Evolutionary conservation across 1,284 basidiomycete genomes (phyloP).

Genomic region (Inonotus obliquus): DNA sequence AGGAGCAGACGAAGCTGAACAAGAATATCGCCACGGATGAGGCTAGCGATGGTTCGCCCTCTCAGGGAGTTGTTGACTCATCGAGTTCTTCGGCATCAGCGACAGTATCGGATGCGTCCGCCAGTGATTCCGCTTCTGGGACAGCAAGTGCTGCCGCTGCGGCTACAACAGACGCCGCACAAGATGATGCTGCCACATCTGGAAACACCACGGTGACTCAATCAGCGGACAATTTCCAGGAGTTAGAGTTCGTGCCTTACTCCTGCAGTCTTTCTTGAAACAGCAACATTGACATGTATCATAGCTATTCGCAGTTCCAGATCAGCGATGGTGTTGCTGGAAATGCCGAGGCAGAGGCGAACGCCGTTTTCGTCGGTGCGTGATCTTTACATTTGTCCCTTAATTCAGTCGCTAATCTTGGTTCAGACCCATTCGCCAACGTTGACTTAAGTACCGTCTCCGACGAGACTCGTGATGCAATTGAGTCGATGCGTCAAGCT

Average conservation of each 20-base stretch:
- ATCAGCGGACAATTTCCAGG: slow-evolving; percentile 20
- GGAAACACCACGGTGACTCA: slow-evolving; percentile 8
- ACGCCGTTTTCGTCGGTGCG: slow-evolving; percentile 37
- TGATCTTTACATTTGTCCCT: slow-evolving; percentile 41
- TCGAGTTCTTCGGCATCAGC: background rate
- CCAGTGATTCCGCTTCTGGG: background rate
- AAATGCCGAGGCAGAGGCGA: slow-evolving; percentile 36
- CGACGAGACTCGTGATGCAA: slow-evolving; percentile 26
- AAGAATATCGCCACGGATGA: slow-evolving; percentile 35
- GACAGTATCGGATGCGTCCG: background rate
- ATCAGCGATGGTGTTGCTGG: slow-evolving; percentile 42
- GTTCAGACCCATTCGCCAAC: slow-evolving; percentile 25
- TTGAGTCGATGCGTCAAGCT: slow-evolving; percentile 41
- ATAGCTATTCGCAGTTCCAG: slow-evolving; percentile 36
- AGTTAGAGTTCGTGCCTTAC: slow-evolving; percentile 20
- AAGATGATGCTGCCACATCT: background rate
- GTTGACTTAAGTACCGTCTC: slow-evolving; percentile 25
- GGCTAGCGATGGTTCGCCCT: slow-evolving; percentile 30
- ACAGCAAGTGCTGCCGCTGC: background rate
- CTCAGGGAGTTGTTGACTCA: slow-evolving; percentile 27
- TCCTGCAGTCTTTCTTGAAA: background rate
- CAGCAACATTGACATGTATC: background rate
- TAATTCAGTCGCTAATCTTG: slow-evolving; percentile 34
- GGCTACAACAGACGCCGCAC: background rate
- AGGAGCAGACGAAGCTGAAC: slow-evolving; percentile 33